Evolutionary conservation across 495 filamentous ascomycete species (phyloP), one percentile per base, ranked within the genome.

Genomic region (Astrothelium macrocarpum): DNA sequence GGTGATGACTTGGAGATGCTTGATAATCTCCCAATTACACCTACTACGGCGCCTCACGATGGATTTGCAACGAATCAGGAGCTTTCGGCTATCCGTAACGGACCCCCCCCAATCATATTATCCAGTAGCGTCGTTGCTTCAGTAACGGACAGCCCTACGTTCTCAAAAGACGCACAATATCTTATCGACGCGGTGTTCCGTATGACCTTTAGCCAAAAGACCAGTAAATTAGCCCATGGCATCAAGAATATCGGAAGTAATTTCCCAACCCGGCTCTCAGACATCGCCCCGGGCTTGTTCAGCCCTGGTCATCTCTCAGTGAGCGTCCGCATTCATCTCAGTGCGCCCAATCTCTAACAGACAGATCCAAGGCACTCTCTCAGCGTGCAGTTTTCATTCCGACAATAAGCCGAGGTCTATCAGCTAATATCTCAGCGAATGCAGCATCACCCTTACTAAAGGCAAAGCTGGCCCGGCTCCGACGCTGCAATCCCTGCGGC

Each of bases 271-370:
- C 60, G 53, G 34, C 65, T 74, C 2, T 34, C 67, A 45, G 67
- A 71, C 18, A 46, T 74, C 0, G 64, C 68, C 16, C 73, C 73
- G 1, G 43, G 64, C 3, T 28, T 76, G 18, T 76, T 67, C 66
- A 66, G 68, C 53, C 72, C 70, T 3, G 67, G 64, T 25, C 68
- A 72, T 62, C 64, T 73, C 29, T 31, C 60, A 3, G 67, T 71
- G 66, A 28, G 49, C 29, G 39, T 18, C 42, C 59, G 20, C 29
- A 56, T 23, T 11, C 7, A 56, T 23, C 0, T 39, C 23, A 9
- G 11, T 59, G 46, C 16, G 16, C 16, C 16, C 14, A 32, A 11
- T 31, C 36, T 42, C 53, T 56, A 34, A 64, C 53, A 60, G 53
- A 64, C 16, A 7, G 18, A 1, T 39, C n/a, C 18, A 14, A 72